Base-by-base conservation (phyloP, 2,329 filamentous ascomycete genomes). In the Scedosporium apiospermum region DNA sequence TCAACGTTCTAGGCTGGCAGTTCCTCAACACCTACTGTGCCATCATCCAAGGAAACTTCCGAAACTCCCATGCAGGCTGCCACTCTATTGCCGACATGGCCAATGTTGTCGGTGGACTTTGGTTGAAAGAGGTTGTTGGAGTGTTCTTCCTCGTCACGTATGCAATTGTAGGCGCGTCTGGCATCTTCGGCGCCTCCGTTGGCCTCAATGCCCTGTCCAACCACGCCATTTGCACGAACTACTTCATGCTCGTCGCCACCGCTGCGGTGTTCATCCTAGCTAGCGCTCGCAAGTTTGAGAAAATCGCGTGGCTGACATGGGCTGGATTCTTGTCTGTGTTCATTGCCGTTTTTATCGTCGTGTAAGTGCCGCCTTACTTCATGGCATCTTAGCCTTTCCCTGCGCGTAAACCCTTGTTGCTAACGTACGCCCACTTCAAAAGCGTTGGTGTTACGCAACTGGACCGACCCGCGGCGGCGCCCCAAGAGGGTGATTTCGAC, bases 281-380 rank as follows among this genome's bases (percentile, higher is more conserved):
- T 1, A 80, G 77, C 27, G 76, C 85, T 4, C 79, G 83, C 65
- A 87, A 83, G 63, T 82, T 86, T 66, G 77, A 82, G 60, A 81
- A 85, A 66, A 81, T 88, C 63, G 82, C 80, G 2, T 87, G 82
- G 82, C 72, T 87, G 53, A 85, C 83, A 0, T 88, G 82, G 80
- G 78, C 77, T 10, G 85, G 85, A 0, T 86, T 87, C 67, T 63
- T 78, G 4, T 83, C 79, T 30, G 80, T 88, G 44, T 86, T 83
- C 66, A 72, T 78, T 16, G 83, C 84, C 3, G 79, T 86, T 0
- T 79, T 85, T 64, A 82, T 84, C 62, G 75, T 84, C 57, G 82
- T 85, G 66, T 75, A 69, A 68, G 74, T 38, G 34, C 12, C 7
- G 1, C 3, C 34, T 38, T 12, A 2, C 4, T 71, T n/a, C 3